These are phyloP conservation scores for Persicaria maculosa DNA, from an alignment of 148 eudicot species.

Conservation along the genomic window DNA sequence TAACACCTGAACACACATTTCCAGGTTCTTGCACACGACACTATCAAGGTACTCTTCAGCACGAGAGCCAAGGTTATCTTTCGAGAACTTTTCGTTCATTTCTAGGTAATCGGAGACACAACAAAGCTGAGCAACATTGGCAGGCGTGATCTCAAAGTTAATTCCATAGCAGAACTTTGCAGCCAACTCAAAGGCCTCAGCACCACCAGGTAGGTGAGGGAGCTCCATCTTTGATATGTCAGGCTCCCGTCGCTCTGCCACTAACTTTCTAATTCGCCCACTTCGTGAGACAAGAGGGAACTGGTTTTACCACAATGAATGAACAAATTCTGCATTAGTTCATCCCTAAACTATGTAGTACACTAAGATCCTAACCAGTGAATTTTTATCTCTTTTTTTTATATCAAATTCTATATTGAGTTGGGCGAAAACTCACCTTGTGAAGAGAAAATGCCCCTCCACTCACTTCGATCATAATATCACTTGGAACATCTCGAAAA, in stretches of 20 bases:
- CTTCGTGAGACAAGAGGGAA: constrained; percentile 95
- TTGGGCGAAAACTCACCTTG: constrained; percentile 43
- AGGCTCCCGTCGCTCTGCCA: constrained; percentile 57
- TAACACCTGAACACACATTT: constrained; percentile 74
- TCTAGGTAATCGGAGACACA: constrained; percentile 80
- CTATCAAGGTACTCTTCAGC: constrained; percentile 76
- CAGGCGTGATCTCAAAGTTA: constrained; percentile 78
- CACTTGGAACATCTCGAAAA: constrained; percentile 92
- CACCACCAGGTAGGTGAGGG: constrained; percentile 65
- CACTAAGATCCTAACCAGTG: neutral
- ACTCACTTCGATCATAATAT: constrained; percentile 68
- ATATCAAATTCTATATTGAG: neutral
- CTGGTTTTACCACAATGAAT: constrained; percentile 26
- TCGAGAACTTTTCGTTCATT: constrained; percentile 71
- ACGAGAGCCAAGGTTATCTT: constrained; percentile 72
- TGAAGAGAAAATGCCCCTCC: constrained; percentile 76
- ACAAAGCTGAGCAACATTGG: constrained; percentile 75
- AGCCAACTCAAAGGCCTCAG: constrained; percentile 75
- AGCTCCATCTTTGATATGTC: constrained; percentile 58
- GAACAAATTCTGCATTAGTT: neutral
- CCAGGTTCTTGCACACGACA: constrained; percentile 76
- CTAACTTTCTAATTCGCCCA: constrained; percentile 68
- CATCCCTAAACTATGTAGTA: neutral
- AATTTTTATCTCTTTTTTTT: neutral
- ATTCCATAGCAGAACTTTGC: constrained; percentile 92